phyloP scores from a whole-genome alignment of 2,329 filamentous ascomycete genomes.

The Hymenoscyphus linearis region DNA sequence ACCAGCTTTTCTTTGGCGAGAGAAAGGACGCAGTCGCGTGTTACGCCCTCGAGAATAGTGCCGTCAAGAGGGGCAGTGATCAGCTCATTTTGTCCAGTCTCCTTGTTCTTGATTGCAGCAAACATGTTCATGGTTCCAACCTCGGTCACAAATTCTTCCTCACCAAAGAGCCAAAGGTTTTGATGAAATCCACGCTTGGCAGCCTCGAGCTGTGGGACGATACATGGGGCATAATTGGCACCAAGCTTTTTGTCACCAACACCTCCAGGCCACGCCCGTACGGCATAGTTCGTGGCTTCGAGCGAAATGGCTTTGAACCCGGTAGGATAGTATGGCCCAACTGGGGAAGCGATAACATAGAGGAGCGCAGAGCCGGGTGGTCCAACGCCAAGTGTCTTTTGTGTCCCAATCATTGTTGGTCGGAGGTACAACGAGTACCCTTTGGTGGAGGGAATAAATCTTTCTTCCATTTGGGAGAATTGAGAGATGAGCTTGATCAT shows the following conservation, averaged over 20 bases:
- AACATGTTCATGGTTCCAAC: conserved; percentile 99
- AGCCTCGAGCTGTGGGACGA: conserved; percentile 91
- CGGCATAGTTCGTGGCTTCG: conserved; percentile 93
- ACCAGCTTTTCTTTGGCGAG: conserved; percentile 78
- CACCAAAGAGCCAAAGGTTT: conserved; percentile 95
- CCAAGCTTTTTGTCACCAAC: conserved; percentile 98
- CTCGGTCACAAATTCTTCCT: conserved; percentile 93
- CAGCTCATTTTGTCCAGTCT: conserved; percentile 86
- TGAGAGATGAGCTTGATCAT: conserved; percentile 77
- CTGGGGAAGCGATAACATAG: conserved; percentile 92
- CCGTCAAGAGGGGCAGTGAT: conserved; percentile 94
- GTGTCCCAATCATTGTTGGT: conserved; percentile 95
- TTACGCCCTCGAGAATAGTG: conserved; percentile 93
- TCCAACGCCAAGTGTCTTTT: conserved; percentile 86
- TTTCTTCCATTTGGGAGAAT: conserved; percentile 74
- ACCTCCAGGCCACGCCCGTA: conserved; percentile 95
- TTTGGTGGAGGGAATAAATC: conserved; percentile 80
- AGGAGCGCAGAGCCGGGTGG: conserved; percentile 88
- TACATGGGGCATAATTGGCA: conserved; percentile 98
- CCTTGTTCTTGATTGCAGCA: conserved; percentile 74
- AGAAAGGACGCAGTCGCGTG: conserved; percentile 81
- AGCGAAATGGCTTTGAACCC: conserved; percentile 96
- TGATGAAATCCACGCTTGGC: conserved; percentile 92
- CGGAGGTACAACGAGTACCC: conserved; percentile 95
- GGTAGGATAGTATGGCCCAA: conserved; percentile 96